phyloP scores from a whole-genome alignment of 2,329 filamentous ascomycete species.

The Chaetomium strumarium region DNA sequence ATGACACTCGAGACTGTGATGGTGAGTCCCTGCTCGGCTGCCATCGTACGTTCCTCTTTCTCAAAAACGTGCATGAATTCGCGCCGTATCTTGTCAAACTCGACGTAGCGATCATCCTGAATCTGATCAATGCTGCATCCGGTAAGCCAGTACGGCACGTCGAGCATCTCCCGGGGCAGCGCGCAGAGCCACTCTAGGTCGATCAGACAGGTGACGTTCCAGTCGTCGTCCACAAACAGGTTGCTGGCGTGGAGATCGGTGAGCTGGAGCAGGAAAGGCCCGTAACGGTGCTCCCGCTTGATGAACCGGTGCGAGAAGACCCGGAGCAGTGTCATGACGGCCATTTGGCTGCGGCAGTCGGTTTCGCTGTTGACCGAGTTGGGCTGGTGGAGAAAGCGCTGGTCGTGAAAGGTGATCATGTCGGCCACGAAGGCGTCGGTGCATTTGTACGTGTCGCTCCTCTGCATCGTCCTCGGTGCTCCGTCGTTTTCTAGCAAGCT shows the following conservation, averaged over 20 bases:
- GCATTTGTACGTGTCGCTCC: constrained; percentile 28
- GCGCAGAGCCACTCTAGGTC: constrained; percentile 5
- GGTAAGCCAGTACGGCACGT: constrained; percentile 8
- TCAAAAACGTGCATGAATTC: neutral
- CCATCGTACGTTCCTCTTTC: neutral
- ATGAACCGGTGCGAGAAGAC: neutral
- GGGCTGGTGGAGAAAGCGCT: neutral
- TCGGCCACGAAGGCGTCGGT: constrained; percentile 28
- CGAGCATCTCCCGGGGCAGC: neutral
- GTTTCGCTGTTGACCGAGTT: neutral
- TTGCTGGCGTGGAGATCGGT: constrained; percentile 9
- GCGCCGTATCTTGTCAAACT: neutral
- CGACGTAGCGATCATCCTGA: neutral
- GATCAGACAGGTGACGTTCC: constrained; percentile 3
- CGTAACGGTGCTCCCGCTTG: neutral
- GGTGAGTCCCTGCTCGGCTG: neutral
- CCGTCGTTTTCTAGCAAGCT: constrained; percentile 32
- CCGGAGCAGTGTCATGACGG: neutral
- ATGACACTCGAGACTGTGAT: neutral
- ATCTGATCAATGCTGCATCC: neutral
- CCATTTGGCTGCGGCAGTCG: constrained; percentile 2
- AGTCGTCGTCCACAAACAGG: constrained; percentile 8
- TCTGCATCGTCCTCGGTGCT: constrained; percentile 27
- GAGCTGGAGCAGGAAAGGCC: constrained; percentile 1
- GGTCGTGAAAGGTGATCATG: constrained; percentile 25